These are phyloP conservation scores for Borovskyia barvae DNA, from an alignment of 208 protist genomes.

Conservation along the genomic window DNA sequence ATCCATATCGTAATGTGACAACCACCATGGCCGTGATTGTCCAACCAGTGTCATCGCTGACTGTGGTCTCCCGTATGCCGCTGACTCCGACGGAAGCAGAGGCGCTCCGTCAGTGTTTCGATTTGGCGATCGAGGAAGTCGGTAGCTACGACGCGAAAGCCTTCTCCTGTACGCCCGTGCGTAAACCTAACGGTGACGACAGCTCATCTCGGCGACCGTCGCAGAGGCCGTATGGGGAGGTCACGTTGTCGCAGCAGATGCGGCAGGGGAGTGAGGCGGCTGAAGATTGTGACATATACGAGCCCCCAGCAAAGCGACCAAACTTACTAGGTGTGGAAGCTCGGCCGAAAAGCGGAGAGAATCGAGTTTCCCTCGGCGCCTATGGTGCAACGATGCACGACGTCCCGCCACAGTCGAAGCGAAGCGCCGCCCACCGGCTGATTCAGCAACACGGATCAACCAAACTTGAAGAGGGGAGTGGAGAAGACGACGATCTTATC, in stretches of 20 bases:
- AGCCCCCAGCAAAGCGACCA: too few species aligned
- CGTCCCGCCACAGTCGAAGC: too few species aligned
- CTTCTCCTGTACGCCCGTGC: conserved; percentile 17
- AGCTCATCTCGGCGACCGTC: conserved; percentile 9
- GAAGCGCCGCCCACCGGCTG: too few species aligned
- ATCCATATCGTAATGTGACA: conserved; percentile 20
- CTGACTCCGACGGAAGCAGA: conserved; percentile 18
- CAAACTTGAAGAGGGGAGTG: too few species aligned
- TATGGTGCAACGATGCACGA: too few species aligned
- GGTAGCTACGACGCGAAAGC: conserved; percentile 14
- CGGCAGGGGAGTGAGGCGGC: conserved; percentile 10
- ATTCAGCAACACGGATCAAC: too few species aligned
- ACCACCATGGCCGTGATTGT: conserved; percentile 12
- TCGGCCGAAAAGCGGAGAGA: too few species aligned
- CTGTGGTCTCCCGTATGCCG: conserved; percentile 35
- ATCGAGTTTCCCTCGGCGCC: too few species aligned
- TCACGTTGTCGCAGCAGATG: background rate
- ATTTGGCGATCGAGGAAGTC: conserved; percentile 4
- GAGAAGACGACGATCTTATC: too few species aligned
- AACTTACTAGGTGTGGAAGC: too few species aligned
- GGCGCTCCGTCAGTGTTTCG: conserved; percentile 14
- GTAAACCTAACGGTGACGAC: background rate
- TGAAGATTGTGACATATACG: conserved; percentile 14
- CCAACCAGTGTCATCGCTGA: conserved; percentile 18
- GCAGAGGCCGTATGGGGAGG: background rate